Percentiles rank a stretch among this genome's conserved stretches.
Evolutionary conservation across 2,329 filamentous ascomycete species (phyloP).

Genomic region (Aureobasidium melanogenum): DNA sequence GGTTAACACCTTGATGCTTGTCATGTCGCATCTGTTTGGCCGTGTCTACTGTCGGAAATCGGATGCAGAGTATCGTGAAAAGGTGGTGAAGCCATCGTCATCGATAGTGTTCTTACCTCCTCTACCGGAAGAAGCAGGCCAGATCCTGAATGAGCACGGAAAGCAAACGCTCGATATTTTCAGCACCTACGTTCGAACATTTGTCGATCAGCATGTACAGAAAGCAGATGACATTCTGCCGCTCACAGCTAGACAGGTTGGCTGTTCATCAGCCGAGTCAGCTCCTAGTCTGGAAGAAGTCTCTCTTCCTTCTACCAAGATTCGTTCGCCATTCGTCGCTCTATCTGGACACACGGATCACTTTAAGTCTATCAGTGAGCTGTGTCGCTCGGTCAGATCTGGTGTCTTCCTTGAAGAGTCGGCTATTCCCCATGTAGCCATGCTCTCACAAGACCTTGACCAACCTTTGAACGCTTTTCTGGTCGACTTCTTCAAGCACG

Average conservation of each 20-base stretch:
- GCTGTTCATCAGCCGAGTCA: constrained; percentile 20
- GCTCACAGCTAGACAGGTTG: constrained; percentile 45
- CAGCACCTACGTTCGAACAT: constrained; percentile 59
- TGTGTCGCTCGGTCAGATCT: constrained; percentile 55
- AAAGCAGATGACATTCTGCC: constrained; percentile 50
- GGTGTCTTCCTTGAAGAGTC: constrained; percentile 68
- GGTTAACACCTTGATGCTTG: constrained; percentile 54
- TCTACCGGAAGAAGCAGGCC: constrained; percentile 49
- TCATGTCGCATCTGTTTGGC: constrained; percentile 63
- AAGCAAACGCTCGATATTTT: constrained; percentile 57
- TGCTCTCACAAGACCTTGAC: constrained; percentile 48
- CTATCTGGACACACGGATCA: constrained; percentile 59
- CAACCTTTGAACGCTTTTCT: constrained; percentile 58
- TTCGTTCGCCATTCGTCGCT: constrained; percentile 61
- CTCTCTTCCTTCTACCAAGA: constrained; percentile 32
- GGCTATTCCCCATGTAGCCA: constrained; percentile 58
- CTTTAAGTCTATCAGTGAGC: constrained; percentile 56
- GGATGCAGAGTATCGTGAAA: constrained; percentile 39
- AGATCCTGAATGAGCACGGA: constrained; percentile 55
- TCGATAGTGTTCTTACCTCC: constrained; percentile 58
- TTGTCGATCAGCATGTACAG: constrained; percentile 54
- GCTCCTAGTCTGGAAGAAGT: not conserved
- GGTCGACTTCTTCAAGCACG: constrained; percentile 70
- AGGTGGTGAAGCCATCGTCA: constrained; percentile 47
- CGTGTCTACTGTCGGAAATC: constrained; percentile 45